These are phyloP conservation scores for Naganishia kalamii DNA, from an alignment of 768 basidiomycete species.

Conservation along the genomic window DNA sequence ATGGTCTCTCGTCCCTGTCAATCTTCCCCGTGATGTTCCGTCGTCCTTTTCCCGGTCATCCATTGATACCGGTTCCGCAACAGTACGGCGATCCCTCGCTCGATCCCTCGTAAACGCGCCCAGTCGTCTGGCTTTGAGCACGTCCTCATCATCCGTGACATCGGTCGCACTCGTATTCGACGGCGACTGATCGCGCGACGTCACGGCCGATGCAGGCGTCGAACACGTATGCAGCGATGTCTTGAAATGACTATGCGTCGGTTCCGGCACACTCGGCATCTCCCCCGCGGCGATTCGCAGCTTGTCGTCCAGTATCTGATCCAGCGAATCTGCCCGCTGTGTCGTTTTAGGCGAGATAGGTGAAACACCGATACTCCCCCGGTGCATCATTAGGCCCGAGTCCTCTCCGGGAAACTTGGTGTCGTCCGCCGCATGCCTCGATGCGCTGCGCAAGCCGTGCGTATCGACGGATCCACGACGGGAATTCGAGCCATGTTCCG, in stretches of 20 bases:
- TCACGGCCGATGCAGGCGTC: not conserved
- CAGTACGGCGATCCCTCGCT: not conserved
- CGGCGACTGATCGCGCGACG: not conserved
- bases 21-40: not conserved
- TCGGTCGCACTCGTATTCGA: not conserved
- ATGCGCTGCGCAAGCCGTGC: not conserved
- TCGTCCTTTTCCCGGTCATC: not conserved
- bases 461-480: not conserved
- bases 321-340: no score
- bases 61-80: not conserved
- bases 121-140: not conserved
- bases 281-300: no score
- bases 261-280: not conserved
- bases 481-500: not conserved
- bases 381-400: not conserved
- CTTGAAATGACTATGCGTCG: not conserved
- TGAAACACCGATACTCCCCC: not conserved
- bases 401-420: not conserved
- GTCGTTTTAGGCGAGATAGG: no score
- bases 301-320: no score
- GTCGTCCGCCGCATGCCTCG: not conserved
- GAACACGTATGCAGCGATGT: not conserved
- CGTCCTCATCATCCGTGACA: not conserved
- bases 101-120: constrained; percentile 5
- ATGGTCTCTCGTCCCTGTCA: not conserved